phyloP scores from a whole-genome alignment of 257 asterid genomes.

The Sherardia arvensis region DNA sequence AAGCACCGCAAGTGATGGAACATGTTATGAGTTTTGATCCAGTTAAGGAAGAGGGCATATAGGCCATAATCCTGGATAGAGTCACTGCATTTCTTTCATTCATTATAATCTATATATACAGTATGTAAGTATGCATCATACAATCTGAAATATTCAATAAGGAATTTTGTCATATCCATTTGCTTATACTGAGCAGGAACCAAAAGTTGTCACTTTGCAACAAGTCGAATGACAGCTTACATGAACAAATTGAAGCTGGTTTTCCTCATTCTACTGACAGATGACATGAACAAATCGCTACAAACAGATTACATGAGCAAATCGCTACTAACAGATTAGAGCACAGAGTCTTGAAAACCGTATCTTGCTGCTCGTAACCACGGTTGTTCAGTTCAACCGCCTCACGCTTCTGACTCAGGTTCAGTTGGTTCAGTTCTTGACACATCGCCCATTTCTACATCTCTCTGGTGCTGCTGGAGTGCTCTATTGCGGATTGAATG shows the following conservation, averaged over 20 bases:
- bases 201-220: too few species aligned
- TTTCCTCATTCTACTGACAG: neutral
- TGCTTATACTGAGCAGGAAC: neutral
- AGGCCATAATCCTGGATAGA: neutral
- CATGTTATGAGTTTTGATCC: neutral
- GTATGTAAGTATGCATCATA: neutral
- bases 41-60: too few species aligned
- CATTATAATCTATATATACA: neutral
- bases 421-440: neutral
- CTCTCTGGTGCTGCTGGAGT: neutral
- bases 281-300: neutral
- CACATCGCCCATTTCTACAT: neutral
- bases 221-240: too few species aligned
- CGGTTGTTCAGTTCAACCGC: neutral
- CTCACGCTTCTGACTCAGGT: neutral
- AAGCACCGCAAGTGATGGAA: constrained; percentile 38
- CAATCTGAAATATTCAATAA: neutral
- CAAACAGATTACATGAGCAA: neutral
- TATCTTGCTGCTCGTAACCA: too few species aligned
- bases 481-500: neutral
- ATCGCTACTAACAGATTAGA: too few species aligned
- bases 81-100: neutral
- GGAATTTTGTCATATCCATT: neutral
- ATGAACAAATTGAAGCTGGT: too few species aligned
- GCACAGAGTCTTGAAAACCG: too few species aligned